A percentile compares a stretch with the other conserved stretches of the same genome.
These are phyloP conservation scores for Alternaria triticina DNA, from an alignment of 2,329 filamentous ascomycete genomes.

Conservation along the genomic window DNA sequence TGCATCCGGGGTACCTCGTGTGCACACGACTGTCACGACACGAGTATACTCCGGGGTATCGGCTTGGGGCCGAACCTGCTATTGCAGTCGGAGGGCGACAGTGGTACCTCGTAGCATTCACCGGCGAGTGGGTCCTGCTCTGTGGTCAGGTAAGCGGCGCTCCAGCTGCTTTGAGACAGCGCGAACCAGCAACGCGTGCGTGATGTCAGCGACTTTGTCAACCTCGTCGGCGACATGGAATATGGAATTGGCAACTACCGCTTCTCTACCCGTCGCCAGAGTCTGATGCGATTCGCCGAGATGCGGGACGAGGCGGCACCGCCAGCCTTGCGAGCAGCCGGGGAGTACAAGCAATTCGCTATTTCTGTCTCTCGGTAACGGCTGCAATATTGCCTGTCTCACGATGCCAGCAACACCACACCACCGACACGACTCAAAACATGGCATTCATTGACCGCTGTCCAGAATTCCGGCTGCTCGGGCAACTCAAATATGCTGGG, in stretches of 20 bases:
- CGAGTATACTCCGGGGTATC: constrained; percentile 2
- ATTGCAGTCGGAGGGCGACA: not conserved
- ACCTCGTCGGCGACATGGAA: not conserved
- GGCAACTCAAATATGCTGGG: not conserved
- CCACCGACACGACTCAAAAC: not conserved
- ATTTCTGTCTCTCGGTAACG: constrained; percentile 1
- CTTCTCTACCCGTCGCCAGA: not conserved
- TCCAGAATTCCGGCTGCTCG: not conserved
- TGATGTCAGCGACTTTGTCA: not conserved
- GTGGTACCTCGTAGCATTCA: constrained; percentile 4
- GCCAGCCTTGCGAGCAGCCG: constrained; percentile 3
- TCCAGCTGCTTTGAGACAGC: constrained; percentile 6
- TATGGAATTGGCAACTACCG: constrained; percentile 1
- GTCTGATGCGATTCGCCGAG: constrained; percentile 12
- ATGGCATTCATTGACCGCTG: not conserved
- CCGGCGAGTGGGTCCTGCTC: constrained; percentile 2
- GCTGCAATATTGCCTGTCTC: not conserved
- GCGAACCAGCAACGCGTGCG: constrained; percentile 4
- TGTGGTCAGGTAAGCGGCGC: constrained; percentile 2
- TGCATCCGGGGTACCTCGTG: constrained; percentile 4
- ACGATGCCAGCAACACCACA: not conserved
- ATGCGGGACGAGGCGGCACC: constrained; percentile 14
- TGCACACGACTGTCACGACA: constrained; percentile 10
- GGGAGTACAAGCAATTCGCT: not conserved
- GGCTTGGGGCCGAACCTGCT: not conserved